Conservation (phyloP, 148 eudicot species). For the Silene uniflora region DNA sequence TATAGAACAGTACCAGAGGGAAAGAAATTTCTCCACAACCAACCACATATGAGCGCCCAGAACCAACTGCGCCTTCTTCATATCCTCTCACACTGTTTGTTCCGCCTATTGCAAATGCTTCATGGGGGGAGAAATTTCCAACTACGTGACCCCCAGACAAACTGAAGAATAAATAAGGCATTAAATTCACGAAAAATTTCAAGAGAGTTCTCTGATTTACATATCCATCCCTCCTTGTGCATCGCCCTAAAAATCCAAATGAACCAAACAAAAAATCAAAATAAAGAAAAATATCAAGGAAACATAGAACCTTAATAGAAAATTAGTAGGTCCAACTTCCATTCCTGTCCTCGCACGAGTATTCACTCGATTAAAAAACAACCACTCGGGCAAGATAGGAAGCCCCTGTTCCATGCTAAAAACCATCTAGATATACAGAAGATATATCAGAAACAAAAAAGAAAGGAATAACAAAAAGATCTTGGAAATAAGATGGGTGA, state of each 20-base stretch:
- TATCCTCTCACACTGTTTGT: slow-evolving; percentile 98
- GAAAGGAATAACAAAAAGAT: neutral
- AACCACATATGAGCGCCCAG: slow-evolving; percentile 82
- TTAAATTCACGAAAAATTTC: neutral
- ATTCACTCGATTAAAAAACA: slow-evolving; percentile 75
- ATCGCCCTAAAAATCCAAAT: neutral
- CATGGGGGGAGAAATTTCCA: slow-evolving; percentile 95
- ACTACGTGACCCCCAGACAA: slow-evolving; percentile 88
- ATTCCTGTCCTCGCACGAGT: slow-evolving; percentile 85
- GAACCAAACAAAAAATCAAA: neutral
- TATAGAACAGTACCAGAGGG: slow-evolving; percentile 54
- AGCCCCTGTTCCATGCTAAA: slow-evolving; percentile 96
- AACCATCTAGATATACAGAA: slow-evolving; percentile 56
- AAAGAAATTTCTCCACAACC: slow-evolving; percentile 95
- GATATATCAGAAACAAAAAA: slow-evolving; percentile 7
- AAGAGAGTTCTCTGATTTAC: neutral
- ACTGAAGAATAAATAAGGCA: slow-evolving; percentile 34
- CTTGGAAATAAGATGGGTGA: neutral
- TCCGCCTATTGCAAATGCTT: slow-evolving; percentile 98
- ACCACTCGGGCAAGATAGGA: slow-evolving; percentile 86
- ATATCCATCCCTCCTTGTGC: neutral
- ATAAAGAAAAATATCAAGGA: neutral
- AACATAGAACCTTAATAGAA: slow-evolving; percentile 58
- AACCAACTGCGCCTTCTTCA: slow-evolving; percentile 97
- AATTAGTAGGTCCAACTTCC: slow-evolving; percentile 62